Base-by-base conservation (phyloP, 768 basidiomycete species). In the Tylopilus balloui region DNA sequence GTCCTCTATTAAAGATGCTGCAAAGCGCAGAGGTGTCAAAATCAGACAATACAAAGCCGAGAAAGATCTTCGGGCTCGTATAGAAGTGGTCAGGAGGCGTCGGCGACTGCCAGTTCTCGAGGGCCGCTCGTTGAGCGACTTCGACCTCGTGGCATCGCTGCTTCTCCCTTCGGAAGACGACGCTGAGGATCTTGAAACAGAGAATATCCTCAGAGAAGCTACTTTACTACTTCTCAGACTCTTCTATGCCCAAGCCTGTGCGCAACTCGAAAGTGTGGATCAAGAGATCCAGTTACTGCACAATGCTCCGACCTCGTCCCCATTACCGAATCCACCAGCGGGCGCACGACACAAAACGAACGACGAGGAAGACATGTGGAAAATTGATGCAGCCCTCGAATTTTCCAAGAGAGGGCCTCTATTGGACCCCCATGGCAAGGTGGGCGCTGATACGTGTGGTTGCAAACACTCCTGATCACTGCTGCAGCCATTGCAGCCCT, bases 11-110 rank as follows among this genome's bases (percentile, higher is more conserved):
- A 67, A 60, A 10, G 87, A 97, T 65, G 78, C 84, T 17, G 78
- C 80, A 1, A 80, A 77, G 61, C 76, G 86, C 48, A 72, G 96
- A 56, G 92, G 95, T 56, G 66, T 84, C 28, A 99, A 96, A 73
- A 96, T 99, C 54, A 83, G 80, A 52, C 93, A 94, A 63, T 97
- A 82, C 67, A 83, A 85, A 67, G 78, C 80, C 48, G 92, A 95
- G 68, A 94, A 89, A 66, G 86, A 88, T 29, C 68, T 97, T 24
- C 78, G 81, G 46, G 68, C 69, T 17, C 77, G 77, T 49, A 79
- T 97, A 23, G 79, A 91, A 69, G 68, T 71, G 36, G 60, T 87
- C 19, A 77, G 77, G 42, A 80, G 77, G 67, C 79, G 76, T 32
- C 75, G 76, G 44, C 66, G 75, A 45, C 77, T 78, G 36, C 51